Base-by-base conservation (phyloP, 2,329 filamentous ascomycete species). In the Zymoseptoria brevis region DNA sequence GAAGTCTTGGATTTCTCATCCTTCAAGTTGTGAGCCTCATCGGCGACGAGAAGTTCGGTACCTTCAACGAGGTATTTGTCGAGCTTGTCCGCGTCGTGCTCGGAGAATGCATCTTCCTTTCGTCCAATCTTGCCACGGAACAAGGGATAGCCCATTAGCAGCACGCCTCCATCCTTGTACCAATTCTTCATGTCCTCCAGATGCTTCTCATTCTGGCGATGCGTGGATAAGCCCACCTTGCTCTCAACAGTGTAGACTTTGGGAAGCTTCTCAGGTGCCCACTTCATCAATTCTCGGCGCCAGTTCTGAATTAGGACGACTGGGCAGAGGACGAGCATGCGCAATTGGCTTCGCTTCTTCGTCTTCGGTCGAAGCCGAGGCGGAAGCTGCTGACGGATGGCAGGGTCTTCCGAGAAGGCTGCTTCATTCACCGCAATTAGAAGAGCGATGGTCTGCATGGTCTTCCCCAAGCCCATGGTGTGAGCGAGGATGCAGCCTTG, bases 391-490 rank as follows among this genome's bases (percentile, higher is more conserved):
- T 77, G 76, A 2, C 74, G 74, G 5, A 93, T 75, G 0, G 76
- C 72, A 0, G 75, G 72, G 57, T 91, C 81, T 0, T 71, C 29
- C 0, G 88, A 92, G 19, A 71, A 70, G 3, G 84, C 80, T 2
- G 89, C 83, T 65, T 89, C 81, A 4, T 85, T 79, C 61, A 96
- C 82, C 0, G 89, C 86, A 16, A 88, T 81, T 5, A 96, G 80
- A n/a, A 96, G 76, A 0, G 90, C 88, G 60, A 96, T 90, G 5
- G 79, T 80, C 75, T 96, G 91, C 86, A 96, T 90, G 0, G 91
- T 95, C 76, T 96, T 96, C 16, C 91, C 91, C 2, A 96, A 76
- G 1, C 92, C 92, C 91, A 96, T 96, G 0, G 89, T 90, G 71
- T 96, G 91, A 5, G 91, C 88, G 19, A 96, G 79, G 11, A 96